phyloP scores from a whole-genome alignment of 108 stramenopile species.

The Cafeteria roenbergensis region DNA sequence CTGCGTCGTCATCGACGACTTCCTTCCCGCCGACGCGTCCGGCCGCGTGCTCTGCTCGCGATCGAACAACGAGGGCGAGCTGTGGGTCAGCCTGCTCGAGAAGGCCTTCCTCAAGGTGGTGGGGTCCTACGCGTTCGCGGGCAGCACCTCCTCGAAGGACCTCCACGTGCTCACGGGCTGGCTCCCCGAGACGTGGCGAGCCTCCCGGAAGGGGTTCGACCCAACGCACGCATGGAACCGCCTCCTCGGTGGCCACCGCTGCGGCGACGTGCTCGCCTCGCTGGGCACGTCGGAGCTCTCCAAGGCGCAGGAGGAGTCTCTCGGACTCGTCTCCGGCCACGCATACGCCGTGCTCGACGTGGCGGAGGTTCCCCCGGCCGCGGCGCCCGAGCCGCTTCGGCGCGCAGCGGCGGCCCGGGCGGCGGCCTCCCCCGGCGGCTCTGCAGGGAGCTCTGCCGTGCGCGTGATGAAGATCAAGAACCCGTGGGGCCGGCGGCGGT shows the following conservation, averaged over 20 bases:
- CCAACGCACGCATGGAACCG: constrained; percentile 66
- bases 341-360: constrained; percentile 76
- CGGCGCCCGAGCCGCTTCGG: too few species aligned
- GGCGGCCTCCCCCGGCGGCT: too few species aligned
- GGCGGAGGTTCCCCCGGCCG: constrained; percentile 32
- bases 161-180: constrained; percentile 75
- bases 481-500: constrained; percentile 59
- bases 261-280: constrained; percentile 73
- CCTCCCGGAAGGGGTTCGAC: constrained; percentile 47
- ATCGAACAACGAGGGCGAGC: constrained; percentile 42
- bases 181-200: constrained; percentile 66
- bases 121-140: constrained; percentile 74
- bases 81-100: constrained; percentile 79
- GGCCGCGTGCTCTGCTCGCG: constrained; percentile 64
- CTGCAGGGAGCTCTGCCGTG: too few species aligned
- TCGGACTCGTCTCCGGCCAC: constrained; percentile 70
- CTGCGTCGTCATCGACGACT: constrained; percentile 69
- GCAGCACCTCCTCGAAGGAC: constrained; percentile 73
- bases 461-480: constrained; percentile 70
- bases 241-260: constrained; percentile 49
- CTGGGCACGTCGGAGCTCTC: constrained; percentile 52
- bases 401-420: too few species aligned
- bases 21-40: constrained; percentile 57
- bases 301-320: constrained; percentile 47
- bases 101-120: constrained; percentile 83